Evolutionary conservation across 768 basidiomycete species (phyloP).

Genomic region (Tremella mesenterica): DNA sequence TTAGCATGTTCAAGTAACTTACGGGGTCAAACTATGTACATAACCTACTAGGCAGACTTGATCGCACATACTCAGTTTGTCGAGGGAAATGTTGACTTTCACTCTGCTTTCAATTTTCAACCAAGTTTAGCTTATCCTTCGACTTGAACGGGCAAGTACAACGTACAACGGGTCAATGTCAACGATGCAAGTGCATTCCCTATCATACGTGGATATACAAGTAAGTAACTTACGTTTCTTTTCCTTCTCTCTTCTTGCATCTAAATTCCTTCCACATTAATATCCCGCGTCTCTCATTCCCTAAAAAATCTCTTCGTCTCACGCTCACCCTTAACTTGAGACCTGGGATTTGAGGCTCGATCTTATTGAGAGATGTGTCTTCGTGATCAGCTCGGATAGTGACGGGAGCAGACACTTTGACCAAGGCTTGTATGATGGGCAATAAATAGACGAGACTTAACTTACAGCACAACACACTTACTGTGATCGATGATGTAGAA

Average conservation of each 20-base stretch:
- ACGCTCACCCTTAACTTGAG: no score
- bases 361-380: not conserved
- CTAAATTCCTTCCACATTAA: not conserved
- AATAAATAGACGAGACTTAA: constrained; percentile 29
- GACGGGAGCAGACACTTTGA: not conserved
- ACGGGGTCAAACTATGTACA: no score
- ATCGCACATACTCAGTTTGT: no score
- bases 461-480: constrained; percentile 56
- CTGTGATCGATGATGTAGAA: constrained; percentile 58
- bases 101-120: no score
- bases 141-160: no score
- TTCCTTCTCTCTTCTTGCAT: not conserved
- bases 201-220: constrained; percentile 42
- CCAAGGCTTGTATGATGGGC: not conserved
- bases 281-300: not conserved
- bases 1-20: no score
- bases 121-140: no score
- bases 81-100: no score
- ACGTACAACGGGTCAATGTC: no score
- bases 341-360: not conserved
- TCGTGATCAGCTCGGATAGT: not conserved
- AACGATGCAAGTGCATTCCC: not conserved
- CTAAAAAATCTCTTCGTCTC: no score
- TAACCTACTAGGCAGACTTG: no score
- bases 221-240: constrained; percentile 15